Conservation (phyloP, 78 protist genomes). For the Dictyostelium intermedium region DNA sequence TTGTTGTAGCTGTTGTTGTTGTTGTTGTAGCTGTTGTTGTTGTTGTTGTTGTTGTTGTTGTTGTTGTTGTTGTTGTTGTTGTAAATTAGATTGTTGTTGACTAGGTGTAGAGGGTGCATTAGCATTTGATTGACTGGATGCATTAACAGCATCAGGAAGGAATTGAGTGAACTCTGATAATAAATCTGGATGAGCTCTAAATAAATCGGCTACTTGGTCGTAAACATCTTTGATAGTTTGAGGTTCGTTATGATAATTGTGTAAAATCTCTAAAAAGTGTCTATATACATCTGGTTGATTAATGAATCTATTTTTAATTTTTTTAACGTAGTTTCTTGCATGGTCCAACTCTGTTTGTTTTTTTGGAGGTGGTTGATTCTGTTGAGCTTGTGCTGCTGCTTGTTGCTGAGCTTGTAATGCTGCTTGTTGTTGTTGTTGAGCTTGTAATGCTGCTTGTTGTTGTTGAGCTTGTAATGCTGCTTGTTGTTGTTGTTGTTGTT, state of each 20-base stretch:
- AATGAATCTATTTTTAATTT: constrained; percentile 89
- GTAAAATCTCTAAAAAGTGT: constrained; percentile 93
- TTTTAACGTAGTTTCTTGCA: constrained; percentile 91
- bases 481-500: constrained; percentile 57
- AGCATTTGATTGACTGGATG: neutral
- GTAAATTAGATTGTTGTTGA: neutral
- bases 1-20: neutral
- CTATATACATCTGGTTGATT: constrained; percentile 91
- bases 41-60: neutral
- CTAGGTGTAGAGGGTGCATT: neutral
- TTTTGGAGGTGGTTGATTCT: neutral
- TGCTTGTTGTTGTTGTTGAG: constrained; percentile 17
- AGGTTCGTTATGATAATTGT: constrained; percentile 92
- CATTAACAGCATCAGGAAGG: constrained; percentile 88
- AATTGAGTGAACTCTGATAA: constrained; percentile 94
- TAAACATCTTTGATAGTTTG: constrained; percentile 89
- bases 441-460: neutral
- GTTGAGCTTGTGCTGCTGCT: neutral
- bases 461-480: neutral
- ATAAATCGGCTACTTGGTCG: constrained; percentile 87
- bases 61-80: neutral
- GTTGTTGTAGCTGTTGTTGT: neutral
- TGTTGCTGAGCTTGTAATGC: neutral
- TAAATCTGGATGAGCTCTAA: constrained; percentile 90
- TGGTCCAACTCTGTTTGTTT: constrained; percentile 86